A percentile compares a stretch with the other conserved stretches of the same genome.
phyloP scores from a whole-genome alignment of 768 basidiomycete species.

The Amanita subjunquillea region DNA sequence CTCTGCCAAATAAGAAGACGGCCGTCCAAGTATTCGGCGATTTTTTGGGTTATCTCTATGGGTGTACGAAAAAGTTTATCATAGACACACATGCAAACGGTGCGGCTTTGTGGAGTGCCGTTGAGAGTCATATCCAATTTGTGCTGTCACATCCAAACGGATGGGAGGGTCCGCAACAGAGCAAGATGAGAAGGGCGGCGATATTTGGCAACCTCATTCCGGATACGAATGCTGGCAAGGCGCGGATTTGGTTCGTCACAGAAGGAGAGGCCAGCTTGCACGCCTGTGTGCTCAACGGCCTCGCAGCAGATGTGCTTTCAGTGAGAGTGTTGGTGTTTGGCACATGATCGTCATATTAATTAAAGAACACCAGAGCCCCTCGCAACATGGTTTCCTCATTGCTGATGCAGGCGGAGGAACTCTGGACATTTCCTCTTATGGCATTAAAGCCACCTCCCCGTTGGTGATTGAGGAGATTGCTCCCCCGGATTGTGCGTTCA shows the following conservation, averaged over 20 bases:
- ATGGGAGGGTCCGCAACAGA: conserved; percentile 73
- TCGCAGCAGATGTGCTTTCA: conserved; percentile 69
- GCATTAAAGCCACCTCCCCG: conserved; percentile 56
- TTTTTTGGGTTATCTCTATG: conserved; percentile 65
- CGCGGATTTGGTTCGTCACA: conserved; percentile 70
- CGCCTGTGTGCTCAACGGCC: conserved; percentile 67
- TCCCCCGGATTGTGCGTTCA: conserved; percentile 62
- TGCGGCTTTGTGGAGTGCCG: conserved; percentile 52
- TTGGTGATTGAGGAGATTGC: conserved; percentile 78
- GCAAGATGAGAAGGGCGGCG: conserved; percentile 68
- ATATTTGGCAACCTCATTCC: conserved; percentile 65
- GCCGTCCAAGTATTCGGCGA: conserved; percentile 74
- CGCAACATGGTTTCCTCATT: conserved; percentile 69
- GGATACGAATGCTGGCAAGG: conserved; percentile 62
- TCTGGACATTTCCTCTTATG: conserved; percentile 73
- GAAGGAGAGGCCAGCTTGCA: conserved; percentile 81
- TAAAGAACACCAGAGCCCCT: conserved; percentile 39
- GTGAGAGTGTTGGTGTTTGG: conserved; percentile 20
- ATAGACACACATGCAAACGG: conserved; percentile 80
- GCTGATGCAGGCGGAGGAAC: conserved; percentile 79
- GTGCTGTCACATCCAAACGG: conserved; percentile 76
- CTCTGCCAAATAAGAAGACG: conserved; percentile 54
- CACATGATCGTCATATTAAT: neutral
- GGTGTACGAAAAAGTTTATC: conserved; percentile 68
- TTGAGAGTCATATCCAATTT: conserved; percentile 62